Percentiles rank a stretch among this genome's conserved stretches.
Conservation (phyloP, 768 basidiomycete genomes). For the Hydnomerulius pinastri region DNA sequence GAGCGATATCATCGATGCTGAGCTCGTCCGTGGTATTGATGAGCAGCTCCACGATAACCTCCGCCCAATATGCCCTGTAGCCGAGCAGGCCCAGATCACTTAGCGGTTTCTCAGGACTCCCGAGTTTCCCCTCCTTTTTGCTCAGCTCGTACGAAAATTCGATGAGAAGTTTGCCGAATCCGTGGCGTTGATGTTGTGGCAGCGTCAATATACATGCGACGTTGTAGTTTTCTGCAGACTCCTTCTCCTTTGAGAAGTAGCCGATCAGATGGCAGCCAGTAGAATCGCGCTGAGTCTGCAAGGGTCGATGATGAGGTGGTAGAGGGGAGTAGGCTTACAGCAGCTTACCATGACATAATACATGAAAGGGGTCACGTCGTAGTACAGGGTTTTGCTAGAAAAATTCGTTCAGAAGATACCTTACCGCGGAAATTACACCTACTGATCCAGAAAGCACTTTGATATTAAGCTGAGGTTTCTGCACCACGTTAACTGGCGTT, state of each 20-base stretch:
- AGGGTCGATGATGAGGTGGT: conserved; percentile 14
- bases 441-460: conserved; percentile 99
- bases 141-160: conserved; percentile 98
- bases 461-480: conserved; percentile 94
- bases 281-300: conserved; percentile 80
- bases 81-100: conserved; percentile 90
- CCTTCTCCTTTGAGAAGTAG: conserved; percentile 99
- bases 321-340: conserved; percentile 9
- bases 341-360: conserved; percentile 94
- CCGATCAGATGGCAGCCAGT: conserved; percentile 93
- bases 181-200: conserved; percentile 95
- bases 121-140: conserved; percentile 94
- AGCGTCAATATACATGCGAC: conserved; percentile 99
- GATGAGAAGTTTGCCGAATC: conserved; percentile 93
- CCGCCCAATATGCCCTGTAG: conserved; percentile 97
- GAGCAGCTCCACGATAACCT: conserved; percentile 90
- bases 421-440: conserved; percentile 36
- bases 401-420: conserved; percentile 15
- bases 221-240: conserved; percentile 97
- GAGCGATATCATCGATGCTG: conserved; percentile 96
- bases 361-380: conserved; percentile 99
- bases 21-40: conserved; percentile 72
- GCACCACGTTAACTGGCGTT: conserved; percentile 95
- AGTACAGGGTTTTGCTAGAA: conserved; percentile 93
- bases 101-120: conserved; percentile 97